Evolutionary conservation across 306 rosid species (phyloP), one percentile per base, ranked within the genome.

Genomic region (Rosa multiflora): DNA sequence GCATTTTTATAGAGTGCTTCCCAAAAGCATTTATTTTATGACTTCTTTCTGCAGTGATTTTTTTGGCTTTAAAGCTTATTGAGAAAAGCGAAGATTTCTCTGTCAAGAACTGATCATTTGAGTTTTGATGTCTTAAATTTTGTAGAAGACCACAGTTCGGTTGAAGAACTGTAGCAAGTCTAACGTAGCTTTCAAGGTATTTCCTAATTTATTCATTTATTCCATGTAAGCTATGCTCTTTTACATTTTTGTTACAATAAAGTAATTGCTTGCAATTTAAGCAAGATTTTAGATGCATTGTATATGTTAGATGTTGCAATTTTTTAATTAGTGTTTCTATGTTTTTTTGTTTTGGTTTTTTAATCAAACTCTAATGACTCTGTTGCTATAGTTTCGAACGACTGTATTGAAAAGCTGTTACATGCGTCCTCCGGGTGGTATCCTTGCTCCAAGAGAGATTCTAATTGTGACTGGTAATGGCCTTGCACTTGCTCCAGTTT

Each of bases 381-480:
- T 72, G 62, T 56, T 79, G 79, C 58, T 80, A 75, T 86, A 95
- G 99, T 95, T 95, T 87, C 99, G 93, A 91, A 95, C 99, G 15
- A 95, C 99, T 18, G 97, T 97, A 11, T 97, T 98, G 3, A 95
- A 95, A 84, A 92, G 99, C 85, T 95, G 99, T 86, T 95, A 86
- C 77, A 95, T 95, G 99, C 85, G 97, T 62, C 99, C 99, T 76
- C 99, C 99, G 10, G 99, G 98, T 39, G 99, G 98, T 2, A 86
- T 91, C 64, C 93, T 95, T 73, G 93, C 94, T 69, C 99, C 99
- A 12, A 96, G 96, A 74, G 98, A 95, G 82, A 89, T 84, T 77
- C 40, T 95, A 74, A 85, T 93, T 81, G 98, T 98, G n/a, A 90
- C 97, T 0, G 99, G 99, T 95, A 86, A 58, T 72, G 35, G 44